A percentile compares a stretch with the other conserved stretches of the same genome.
phyloP scores from a whole-genome alignment of 495 filamentous ascomycete genomes.

The Penicillium canescens region DNA sequence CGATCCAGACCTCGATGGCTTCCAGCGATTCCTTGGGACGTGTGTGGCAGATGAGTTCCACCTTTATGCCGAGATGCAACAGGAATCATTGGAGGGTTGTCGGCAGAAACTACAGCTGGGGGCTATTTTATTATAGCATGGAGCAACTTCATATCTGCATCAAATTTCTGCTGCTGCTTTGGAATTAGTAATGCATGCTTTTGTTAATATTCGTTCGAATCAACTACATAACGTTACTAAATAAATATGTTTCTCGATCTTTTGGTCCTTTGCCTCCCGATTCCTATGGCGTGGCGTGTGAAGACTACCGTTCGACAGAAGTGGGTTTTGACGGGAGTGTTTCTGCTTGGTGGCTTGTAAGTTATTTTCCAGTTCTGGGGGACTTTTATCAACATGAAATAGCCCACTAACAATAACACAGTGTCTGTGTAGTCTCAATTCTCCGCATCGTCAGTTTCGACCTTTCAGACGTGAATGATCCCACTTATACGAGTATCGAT shows the following conservation, averaged over 20 bases:
- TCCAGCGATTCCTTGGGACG: slow-evolving; percentile 26
- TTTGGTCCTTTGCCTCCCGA: slow-evolving; percentile 43
- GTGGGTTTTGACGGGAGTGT: slow-evolving; percentile 33
- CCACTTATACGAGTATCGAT: slow-evolving; percentile 19
- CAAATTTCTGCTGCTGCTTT: too few species aligned
- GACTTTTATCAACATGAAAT: background rate
- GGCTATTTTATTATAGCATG: slow-evolving; percentile 4
- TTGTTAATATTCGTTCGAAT: too few species aligned
- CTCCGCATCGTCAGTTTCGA: slow-evolving; percentile 18
- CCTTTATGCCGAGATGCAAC: slow-evolving; percentile 31
- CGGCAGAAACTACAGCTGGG: slow-evolving; percentile 16
- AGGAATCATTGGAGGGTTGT: slow-evolving; percentile 24
- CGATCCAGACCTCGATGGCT: slow-evolving; percentile 34
- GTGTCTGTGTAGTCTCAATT: slow-evolving; percentile 30
- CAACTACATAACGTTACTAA: too few species aligned
- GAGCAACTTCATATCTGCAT: background rate
- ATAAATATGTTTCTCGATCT: slow-evolving; percentile 50
- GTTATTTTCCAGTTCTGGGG: slow-evolving; percentile 2
- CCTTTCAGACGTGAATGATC: slow-evolving; percentile 7
- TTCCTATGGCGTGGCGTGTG: slow-evolving; percentile 40
- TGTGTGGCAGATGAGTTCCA: slow-evolving; percentile 29
- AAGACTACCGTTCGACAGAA: slow-evolving; percentile 32
- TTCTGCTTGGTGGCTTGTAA: slow-evolving; percentile 34
- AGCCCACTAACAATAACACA: slow-evolving; percentile 8
- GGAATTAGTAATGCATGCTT: too few species aligned